phyloP scores from a whole-genome alignment of 1,284 basidiomycete species.

The Trichosporon sp. region DNA sequence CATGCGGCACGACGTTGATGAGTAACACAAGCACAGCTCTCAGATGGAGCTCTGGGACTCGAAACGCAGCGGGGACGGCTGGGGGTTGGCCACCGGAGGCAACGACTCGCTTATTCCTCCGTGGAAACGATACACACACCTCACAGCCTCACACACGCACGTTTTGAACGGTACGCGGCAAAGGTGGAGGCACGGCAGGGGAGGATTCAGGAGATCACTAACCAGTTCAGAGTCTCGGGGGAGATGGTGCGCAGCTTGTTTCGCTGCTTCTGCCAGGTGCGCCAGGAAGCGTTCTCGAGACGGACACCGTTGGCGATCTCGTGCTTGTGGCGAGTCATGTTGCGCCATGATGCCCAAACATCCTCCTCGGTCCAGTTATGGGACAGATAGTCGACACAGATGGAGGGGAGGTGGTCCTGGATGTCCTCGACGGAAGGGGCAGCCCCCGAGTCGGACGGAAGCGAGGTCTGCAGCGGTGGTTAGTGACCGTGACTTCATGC shows the following conservation, averaged over 20 bases:
- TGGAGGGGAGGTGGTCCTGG: slow-evolving; percentile 61
- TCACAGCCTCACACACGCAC: slow-evolving; percentile 23
- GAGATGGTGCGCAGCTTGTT: slow-evolving; percentile 94
- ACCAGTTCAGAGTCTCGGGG: slow-evolving; percentile 99
- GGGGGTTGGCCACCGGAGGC: slow-evolving; percentile 15
- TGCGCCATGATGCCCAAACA: slow-evolving; percentile 96
- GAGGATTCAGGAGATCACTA: slow-evolving; percentile 52
- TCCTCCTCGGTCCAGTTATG: slow-evolving; percentile 98
- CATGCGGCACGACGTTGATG: slow-evolving; percentile 6
- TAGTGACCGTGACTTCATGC: slow-evolving; percentile 13
- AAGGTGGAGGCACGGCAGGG: slow-evolving; percentile 8
- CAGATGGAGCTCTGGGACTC: background rate
- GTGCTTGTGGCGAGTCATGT: slow-evolving; percentile 98
- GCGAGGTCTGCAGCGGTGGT: slow-evolving; percentile 46
- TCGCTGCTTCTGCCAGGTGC: slow-evolving; percentile 99
- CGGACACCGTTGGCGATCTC: slow-evolving; percentile 94
- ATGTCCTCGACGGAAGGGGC: slow-evolving; percentile 61
- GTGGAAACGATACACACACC: background rate
- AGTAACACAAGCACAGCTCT: slow-evolving; percentile 25
- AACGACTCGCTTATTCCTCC: slow-evolving; percentile 18
- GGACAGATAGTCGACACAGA: slow-evolving; percentile 70
- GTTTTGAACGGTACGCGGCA: slow-evolving; percentile 21
- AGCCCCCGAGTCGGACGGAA: slow-evolving; percentile 53
- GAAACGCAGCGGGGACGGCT: slow-evolving; percentile 11
- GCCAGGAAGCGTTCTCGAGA: slow-evolving; percentile 96